A percentile compares a stretch with the other conserved stretches of the same genome.
These are phyloP conservation scores for Talaromyces liani DNA, from an alignment of 495 filamentous ascomycete genomes.

Conservation along the genomic window DNA sequence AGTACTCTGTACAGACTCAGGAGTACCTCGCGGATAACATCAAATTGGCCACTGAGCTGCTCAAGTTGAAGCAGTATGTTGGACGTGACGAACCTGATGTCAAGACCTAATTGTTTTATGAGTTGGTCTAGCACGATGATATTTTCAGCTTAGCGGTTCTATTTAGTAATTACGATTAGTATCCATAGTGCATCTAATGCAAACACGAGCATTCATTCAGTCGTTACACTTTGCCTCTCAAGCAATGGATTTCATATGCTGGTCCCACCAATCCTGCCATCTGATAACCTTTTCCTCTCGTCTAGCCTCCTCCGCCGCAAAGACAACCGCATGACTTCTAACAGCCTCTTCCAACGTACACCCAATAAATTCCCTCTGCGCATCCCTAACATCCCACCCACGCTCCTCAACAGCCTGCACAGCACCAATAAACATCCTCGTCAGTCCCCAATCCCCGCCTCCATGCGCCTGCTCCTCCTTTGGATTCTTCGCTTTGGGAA, in stretches of 20 bases:
- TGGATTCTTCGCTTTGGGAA: conserved; percentile 25
- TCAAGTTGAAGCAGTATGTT: conserved; percentile 85
- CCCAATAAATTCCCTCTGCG: conserved; percentile 69
- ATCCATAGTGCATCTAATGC: not conserved
- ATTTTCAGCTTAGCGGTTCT: not conserved
- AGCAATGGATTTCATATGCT: conserved; percentile 24
- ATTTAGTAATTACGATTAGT: not conserved
- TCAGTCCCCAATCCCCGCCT: conserved; percentile 78
- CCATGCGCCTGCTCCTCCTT: conserved; percentile 53
- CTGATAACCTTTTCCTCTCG: conserved; percentile 57
- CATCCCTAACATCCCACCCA: conserved; percentile 57
- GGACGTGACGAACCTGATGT: conserved; percentile 90
- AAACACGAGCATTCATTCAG: not conserved
- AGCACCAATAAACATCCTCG: conserved; percentile 70
- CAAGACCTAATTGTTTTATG: conserved; percentile 56
- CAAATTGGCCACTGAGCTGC: conserved; percentile 67
- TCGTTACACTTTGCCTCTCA: not conserved
- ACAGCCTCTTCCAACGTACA: conserved; percentile 80
- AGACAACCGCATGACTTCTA: conserved; percentile 86
- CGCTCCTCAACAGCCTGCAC: conserved; percentile 71
- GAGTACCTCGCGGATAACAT: conserved; percentile 92
- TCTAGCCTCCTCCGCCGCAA: conserved; percentile 87
- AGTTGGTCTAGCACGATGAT: not conserved
- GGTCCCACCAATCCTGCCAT: conserved; percentile 77
- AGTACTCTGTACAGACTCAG: conserved; percentile 72